Evolutionary conservation across 2,329 filamentous ascomycete species (phyloP), one percentile per base, ranked within the genome.

Genomic region (Alternaria brassicae): DNA sequence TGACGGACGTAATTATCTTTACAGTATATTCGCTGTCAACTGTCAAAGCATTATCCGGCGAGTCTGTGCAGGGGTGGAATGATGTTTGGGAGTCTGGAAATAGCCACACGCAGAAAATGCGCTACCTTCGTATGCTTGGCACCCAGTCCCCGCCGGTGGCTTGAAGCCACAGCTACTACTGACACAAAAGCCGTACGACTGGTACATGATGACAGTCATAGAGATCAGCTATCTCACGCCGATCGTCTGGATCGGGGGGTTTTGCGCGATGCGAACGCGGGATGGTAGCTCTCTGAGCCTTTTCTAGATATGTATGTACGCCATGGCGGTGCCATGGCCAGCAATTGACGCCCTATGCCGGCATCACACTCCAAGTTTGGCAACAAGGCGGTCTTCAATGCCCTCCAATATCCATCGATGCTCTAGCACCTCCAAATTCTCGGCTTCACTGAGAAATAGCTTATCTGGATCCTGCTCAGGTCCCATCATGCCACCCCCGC

Each of bases 401-500:
- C 90, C 90, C 70, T 96, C 91, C 59, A 98, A 81, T 63, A 97
- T 92, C 72, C 91, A 97, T 76, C 92, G 91, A 79, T 98, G 94
- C 77, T 97, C 93, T 72, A 96, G 86, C 23, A 99, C 95, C 69
- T 96, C 93, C 63, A 99, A 79, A 79, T 99, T 99, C 84, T 99
- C 95, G 3, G 91, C 91, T 81, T 99, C 95, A 45, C 84, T 91
- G 77, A 90, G 84, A 80, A 97, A 99, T 77, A 97, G 87, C 84
- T 99, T 99, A 80, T 98, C 91, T 0, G 93, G 92, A 75, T 99
- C 96, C 72, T 95, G 90, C 23, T 94, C 93, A 1, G 95, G 93
- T 28, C 91, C 93, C 78, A 97, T 96, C 82, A 95, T 90, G 73
- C 93, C 87, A 73, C 93, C 87, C 28, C 85, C 86, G 66, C 88